Conservation (phyloP, 352 stramenopile genomes). For the Phytophthora melonis region DNA sequence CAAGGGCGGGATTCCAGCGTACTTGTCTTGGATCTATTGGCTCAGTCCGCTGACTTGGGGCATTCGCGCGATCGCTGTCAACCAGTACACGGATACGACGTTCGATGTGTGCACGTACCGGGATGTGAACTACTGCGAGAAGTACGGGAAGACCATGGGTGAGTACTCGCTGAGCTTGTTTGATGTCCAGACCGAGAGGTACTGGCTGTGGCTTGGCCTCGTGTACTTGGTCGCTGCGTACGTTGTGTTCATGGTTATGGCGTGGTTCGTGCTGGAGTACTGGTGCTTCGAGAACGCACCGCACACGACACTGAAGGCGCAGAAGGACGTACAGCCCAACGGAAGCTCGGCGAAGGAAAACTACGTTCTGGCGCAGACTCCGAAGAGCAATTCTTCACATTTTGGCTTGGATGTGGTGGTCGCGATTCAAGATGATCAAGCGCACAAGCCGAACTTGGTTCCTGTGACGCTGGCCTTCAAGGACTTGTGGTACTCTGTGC, state of each 20-base stretch:
- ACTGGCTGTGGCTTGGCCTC: constrained; percentile 64
- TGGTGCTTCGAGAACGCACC: constrained; percentile 42
- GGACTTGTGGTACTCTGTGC: constrained; percentile 48
- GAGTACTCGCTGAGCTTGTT: constrained; percentile 61
- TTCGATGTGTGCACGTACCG: constrained; percentile 55
- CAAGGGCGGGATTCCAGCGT: constrained; percentile 60
- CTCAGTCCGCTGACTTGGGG: constrained; percentile 76
- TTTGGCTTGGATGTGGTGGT: not conserved
- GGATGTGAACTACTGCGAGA: constrained; percentile 55
- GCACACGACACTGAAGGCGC: not conserved
- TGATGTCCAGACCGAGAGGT: constrained; percentile 46
- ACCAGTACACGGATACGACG: constrained; percentile 57
- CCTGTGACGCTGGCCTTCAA: constrained; percentile 42
- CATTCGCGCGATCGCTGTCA: constrained; percentile 62
- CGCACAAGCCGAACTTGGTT: constrained; percentile 4
- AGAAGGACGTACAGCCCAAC: not conserved
- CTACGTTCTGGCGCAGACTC: not conserved
- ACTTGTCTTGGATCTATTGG: constrained; percentile 80
- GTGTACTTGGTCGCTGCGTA: constrained; percentile 43
- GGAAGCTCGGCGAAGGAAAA: not conserved
- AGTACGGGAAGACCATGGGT: constrained; percentile 39
- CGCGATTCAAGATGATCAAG: not conserved
- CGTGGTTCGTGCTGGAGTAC: constrained; percentile 55
- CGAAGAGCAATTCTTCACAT: not conserved
- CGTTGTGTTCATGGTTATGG: constrained; percentile 42